Percentiles rank a stretch among this genome's conserved stretches.
These are phyloP conservation scores for Lichtheimia ramosa DNA, from an alignment of 371 early-diverging fungal genomes.

Conservation along the genomic window DNA sequence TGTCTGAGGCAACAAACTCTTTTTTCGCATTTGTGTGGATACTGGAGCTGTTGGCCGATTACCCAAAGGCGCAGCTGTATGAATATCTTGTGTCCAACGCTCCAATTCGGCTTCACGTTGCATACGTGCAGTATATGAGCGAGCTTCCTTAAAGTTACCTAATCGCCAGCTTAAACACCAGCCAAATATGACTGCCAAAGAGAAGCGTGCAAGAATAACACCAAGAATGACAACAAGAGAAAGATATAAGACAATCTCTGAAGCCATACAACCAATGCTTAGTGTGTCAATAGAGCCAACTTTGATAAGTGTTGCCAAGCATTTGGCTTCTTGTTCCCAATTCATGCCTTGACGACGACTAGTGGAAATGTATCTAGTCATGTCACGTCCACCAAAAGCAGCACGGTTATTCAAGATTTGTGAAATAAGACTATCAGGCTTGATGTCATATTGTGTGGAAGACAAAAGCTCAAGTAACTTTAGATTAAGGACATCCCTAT, in stretches of 20 bases:
- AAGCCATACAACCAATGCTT: conserved; percentile 71
- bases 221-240: conserved; percentile 58
- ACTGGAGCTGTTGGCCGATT: conserved; percentile 10
- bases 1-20: conserved; percentile 34
- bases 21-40: background rate
- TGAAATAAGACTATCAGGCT: conserved; percentile 27
- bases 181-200: conserved; percentile 74
- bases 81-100: conserved; percentile 56
- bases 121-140: conserved; percentile 52
- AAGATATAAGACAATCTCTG: conserved; percentile 60
- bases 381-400: conserved; percentile 36
- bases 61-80: conserved; percentile 39
- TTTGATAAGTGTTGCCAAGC: conserved; percentile 66
- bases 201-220: conserved; percentile 63
- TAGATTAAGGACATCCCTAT: conserved; percentile 43
- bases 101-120: conserved; percentile 60
- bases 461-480: conserved; percentile 34
- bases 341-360: conserved; percentile 14
- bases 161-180: conserved; percentile 70
- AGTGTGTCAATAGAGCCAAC: conserved; percentile 78
- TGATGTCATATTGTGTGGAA: conserved; percentile 18
- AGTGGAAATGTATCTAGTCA: conserved; percentile 33
- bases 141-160: conserved; percentile 55
- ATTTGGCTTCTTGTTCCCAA: conserved; percentile 53
- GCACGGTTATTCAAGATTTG: conserved; percentile 17